A percentile compares a stretch with the other conserved stretches of the same genome.
phyloP scores from a whole-genome alignment of 2,329 filamentous ascomycete species.

The Daldinia eschscholtzii region DNA sequence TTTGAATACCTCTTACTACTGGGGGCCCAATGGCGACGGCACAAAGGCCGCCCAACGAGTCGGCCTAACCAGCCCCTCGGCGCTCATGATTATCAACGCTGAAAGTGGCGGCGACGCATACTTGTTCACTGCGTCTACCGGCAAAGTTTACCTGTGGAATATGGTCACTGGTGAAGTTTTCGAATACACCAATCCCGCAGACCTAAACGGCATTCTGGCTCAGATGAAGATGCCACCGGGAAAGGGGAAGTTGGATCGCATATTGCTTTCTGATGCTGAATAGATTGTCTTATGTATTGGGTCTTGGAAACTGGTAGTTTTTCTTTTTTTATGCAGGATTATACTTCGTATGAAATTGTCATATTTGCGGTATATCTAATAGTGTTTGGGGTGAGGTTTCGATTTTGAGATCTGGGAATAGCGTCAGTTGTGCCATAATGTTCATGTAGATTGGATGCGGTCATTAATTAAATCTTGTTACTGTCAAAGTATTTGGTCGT shows the following conservation, averaged over 20 bases:
- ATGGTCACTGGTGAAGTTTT: not conserved
- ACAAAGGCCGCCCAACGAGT: not conserved
- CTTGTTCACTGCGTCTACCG: not conserved
- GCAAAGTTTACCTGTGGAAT: not conserved
- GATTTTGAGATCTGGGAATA: not conserved
- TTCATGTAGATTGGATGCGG: too few relatives aligned
- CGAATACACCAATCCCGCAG: not conserved
- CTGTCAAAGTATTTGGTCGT: too few relatives aligned
- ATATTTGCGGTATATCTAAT: not conserved
- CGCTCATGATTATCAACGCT: not conserved
- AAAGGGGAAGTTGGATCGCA: not conserved
- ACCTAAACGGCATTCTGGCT: not conserved
- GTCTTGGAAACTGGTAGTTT: not conserved
- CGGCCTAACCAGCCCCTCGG: not conserved
- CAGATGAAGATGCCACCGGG: not conserved
- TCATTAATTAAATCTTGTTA: too few relatives aligned
- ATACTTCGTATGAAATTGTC: not conserved
- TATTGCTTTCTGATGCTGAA: not conserved
- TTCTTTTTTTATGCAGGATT: not conserved
- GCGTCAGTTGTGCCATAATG: too few relatives aligned
- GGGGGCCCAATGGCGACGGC: not conserved
- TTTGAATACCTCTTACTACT: not conserved
- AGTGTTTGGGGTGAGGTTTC: not conserved
- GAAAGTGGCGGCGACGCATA: not conserved
- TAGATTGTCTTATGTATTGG: not conserved